Evolutionary conservation across 306 rosid species (phyloP).

Genomic region (Rosa multiflora): DNA sequence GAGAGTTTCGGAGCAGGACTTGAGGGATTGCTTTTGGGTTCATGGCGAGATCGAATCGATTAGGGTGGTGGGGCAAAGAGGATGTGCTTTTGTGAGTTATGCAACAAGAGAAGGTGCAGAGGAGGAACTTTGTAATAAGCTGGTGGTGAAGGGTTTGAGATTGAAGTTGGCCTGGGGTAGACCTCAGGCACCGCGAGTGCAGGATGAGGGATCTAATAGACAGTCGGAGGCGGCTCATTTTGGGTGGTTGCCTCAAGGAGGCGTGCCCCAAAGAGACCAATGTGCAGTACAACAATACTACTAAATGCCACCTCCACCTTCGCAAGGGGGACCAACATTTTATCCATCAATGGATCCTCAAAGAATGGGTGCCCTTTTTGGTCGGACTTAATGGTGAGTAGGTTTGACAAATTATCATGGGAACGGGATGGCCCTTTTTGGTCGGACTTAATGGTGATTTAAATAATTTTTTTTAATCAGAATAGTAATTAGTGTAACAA

Average conservation of each 20-base stretch:
- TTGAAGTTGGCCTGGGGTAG: conserved; percentile 92
- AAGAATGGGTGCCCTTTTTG: conserved; percentile 77
- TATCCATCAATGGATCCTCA: conserved; percentile 97
- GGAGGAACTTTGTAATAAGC: conserved; percentile 77
- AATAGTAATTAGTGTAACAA: too few relatives aligned
- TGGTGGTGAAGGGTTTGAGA: conserved; percentile 83
- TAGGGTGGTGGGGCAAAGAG: conserved; percentile 82
- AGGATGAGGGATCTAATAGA: conserved; percentile 65
- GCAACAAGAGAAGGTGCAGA: conserved; percentile 87
- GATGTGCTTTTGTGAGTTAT: conserved; percentile 85
- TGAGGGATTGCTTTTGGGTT: conserved; percentile 76
- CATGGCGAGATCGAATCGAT: conserved; percentile 92
- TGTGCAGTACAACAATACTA: conserved; percentile 49
- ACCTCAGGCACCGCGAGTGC: conserved; percentile 41
- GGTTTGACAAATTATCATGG: too few relatives aligned
- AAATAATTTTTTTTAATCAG: too few relatives aligned
- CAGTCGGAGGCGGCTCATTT: too few relatives aligned
- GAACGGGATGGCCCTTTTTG: too few relatives aligned
- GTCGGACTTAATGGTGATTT: too few relatives aligned
- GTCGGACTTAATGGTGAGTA: too few relatives aligned
- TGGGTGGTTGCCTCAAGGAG: conserved; percentile 59
- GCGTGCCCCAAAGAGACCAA: conserved; percentile 68
- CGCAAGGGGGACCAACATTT: conserved; percentile 55
- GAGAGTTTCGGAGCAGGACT: conserved; percentile 82
- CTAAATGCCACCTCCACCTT: conserved; percentile 64